These are phyloP conservation scores for Fusarium xyrophilum DNA, from an alignment of 2,329 filamentous ascomycete genomes.

Conservation along the genomic window DNA sequence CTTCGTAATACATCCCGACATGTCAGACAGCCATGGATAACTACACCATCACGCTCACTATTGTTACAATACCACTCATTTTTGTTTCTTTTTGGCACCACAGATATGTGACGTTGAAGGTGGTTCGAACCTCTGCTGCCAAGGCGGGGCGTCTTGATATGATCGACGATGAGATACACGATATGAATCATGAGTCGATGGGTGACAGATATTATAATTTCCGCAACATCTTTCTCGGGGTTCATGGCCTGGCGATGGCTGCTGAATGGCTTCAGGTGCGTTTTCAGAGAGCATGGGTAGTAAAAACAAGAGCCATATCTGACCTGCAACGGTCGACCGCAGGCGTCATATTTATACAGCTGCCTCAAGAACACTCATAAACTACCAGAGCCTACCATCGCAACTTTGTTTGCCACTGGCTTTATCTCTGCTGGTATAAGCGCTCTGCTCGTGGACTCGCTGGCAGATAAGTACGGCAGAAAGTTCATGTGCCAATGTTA, in stretches of 20 bases:
- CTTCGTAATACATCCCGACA: background rate
- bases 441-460: background rate
- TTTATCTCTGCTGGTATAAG: background rate
- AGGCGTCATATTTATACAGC: background rate
- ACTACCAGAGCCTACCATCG: background rate
- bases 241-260: background rate
- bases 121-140: background rate
- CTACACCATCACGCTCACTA: background rate
- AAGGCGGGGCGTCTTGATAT: background rate
- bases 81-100: background rate
- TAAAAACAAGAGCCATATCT: fast-evolving
- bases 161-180: background rate
- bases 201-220: background rate
- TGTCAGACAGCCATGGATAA: background rate
- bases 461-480: background rate
- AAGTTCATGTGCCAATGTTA: background rate
- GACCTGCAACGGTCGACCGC: fast-evolving
- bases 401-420: background rate
- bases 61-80: background rate
- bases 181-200: background rate
- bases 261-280: slow-evolving; percentile 1
- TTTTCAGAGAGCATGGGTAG: fast-evolving
- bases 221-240: background rate
- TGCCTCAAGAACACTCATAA: background rate
- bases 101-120: background rate